Evolutionary conservation across 116 monocot species (phyloP).

Genomic region (Phalaenopsis hybrid): DNA sequence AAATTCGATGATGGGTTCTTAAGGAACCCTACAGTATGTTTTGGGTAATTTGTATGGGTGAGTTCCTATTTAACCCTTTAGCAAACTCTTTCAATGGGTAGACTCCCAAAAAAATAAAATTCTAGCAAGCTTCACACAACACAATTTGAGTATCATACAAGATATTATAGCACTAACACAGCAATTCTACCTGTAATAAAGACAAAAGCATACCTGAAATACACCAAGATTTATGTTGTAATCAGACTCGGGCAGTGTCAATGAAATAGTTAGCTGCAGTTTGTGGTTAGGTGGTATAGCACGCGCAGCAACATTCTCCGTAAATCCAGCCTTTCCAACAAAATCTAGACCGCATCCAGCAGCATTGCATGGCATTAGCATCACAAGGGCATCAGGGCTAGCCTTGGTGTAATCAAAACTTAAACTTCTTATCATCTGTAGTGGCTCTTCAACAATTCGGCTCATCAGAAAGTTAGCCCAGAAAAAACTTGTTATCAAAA

Average conservation of each 20-base stretch:
- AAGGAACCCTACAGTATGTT: neutral
- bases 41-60: neutral
- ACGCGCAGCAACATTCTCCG: slow-evolving; percentile 1
- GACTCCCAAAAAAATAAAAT: neutral
- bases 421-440: slow-evolving; percentile 43
- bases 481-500: slow-evolving; percentile 48
- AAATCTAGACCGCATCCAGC: slow-evolving; percentile 10
- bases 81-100: neutral
- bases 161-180: neutral
- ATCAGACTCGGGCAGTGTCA: slow-evolving; percentile 84
- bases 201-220: slow-evolving; percentile 61
- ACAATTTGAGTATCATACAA: neutral
- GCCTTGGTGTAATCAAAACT: slow-evolving; percentile 85
- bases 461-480: slow-evolving; percentile 36
- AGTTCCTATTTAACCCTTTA: neutral
- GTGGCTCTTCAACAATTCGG: slow-evolving; percentile 49
- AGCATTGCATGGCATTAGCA: slow-evolving; percentile 21
- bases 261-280: slow-evolving; percentile 45
- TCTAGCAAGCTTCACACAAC: neutral
- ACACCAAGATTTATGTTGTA: slow-evolving; percentile 83
- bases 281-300: slow-evolving; percentile 38
- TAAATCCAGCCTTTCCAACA: slow-evolving; percentile 1
- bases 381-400: slow-evolving; percentile 66
- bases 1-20: neutral
- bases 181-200: neutral